Conservation (phyloP, 139 green algal species). For the Coelastrella sp. region DNA sequence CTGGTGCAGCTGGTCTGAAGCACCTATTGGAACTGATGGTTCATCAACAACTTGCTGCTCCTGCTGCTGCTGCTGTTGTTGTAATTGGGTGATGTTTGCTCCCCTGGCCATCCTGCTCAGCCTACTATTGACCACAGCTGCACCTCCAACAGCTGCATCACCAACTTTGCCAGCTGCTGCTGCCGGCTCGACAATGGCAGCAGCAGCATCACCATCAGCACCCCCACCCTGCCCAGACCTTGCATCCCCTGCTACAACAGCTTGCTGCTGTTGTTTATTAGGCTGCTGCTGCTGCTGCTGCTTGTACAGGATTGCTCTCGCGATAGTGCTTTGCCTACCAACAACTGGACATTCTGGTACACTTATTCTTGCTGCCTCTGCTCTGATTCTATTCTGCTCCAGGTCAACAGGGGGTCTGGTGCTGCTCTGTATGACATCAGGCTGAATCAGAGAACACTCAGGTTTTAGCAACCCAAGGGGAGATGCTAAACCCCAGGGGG, state of each 20-base stretch:
- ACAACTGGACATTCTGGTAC: not conserved
- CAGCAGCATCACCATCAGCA: not conserved
- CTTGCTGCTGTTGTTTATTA: not conserved
- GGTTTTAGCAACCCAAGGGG: not conserved
- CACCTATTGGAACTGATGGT: too few relatives aligned
- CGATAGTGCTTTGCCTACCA: slow-evolving; percentile 17
- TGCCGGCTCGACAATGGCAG: not conserved
- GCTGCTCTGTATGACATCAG: slow-evolving; percentile 14
- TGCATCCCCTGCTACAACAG: not conserved
- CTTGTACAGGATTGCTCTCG: slow-evolving; percentile 1
- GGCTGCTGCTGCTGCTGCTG: slow-evolving; percentile 35
- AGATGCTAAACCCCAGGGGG: not conserved
- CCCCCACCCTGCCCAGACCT: not conserved
- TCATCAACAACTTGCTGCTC: not conserved
- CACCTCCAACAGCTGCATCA: not conserved
- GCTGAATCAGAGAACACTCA: not conserved
- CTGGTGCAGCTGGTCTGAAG: too few relatives aligned
- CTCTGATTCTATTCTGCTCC: not conserved
- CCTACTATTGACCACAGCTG: not conserved
- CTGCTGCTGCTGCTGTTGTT: not conserved
- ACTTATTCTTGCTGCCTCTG: slow-evolving; percentile 6
- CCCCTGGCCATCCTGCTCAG: not conserved
- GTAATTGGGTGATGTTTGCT: not conserved
- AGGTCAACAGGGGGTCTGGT: slow-evolving; percentile 13
- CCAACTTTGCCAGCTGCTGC: not conserved